Evolutionary conservation across 2,329 filamentous ascomycete species (phyloP).

Genomic region (Diplodia intermedia): DNA sequence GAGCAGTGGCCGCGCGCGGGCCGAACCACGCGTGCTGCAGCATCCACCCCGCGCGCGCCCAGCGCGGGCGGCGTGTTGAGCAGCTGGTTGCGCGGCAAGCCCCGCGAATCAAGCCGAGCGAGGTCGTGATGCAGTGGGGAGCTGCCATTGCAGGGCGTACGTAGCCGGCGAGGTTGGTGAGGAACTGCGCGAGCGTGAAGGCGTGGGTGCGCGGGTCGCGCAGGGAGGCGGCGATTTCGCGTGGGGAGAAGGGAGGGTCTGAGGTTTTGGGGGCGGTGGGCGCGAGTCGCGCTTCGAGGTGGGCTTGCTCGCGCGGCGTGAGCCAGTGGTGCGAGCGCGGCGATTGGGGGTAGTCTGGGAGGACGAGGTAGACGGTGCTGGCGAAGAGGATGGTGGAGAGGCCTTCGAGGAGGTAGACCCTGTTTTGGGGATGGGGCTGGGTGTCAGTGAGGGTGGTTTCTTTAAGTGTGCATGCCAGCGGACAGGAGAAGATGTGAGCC

Average conservation of each 20-base stretch:
- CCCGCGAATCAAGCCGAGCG: conserved; percentile 52
- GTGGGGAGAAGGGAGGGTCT: conserved; percentile 47
- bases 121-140: conserved; percentile 53
- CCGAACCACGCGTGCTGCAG: conserved; percentile 50
- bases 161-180: conserved; percentile 53
- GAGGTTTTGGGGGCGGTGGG: conserved; percentile 50
- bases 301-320: conserved; percentile 50
- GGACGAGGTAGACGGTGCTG: conserved; percentile 47
- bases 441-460: background rate
- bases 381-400: conserved; percentile 52
- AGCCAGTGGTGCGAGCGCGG: conserved; percentile 49
- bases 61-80: conserved; percentile 57
- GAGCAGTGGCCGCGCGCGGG: conserved; percentile 50
- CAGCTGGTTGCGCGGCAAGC: conserved; percentile 53
- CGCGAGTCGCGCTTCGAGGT: conserved; percentile 49
- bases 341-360: conserved; percentile 57
- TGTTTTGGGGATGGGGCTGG: conserved; percentile 23
- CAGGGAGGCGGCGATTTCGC: conserved; percentile 48
- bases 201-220: conserved; percentile 46
- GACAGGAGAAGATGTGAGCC: too few relatives aligned
- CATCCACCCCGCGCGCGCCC: conserved; percentile 50
- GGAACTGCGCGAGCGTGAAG: conserved; percentile 49
- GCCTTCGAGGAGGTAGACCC: conserved; percentile 56
- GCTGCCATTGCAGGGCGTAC: conserved; percentile 54
- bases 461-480: background rate